Evolutionary conservation across 805 yeast genomes (phyloP), one percentile per base, ranked within the genome.

Genomic region (Kuraishia cidri): DNA sequence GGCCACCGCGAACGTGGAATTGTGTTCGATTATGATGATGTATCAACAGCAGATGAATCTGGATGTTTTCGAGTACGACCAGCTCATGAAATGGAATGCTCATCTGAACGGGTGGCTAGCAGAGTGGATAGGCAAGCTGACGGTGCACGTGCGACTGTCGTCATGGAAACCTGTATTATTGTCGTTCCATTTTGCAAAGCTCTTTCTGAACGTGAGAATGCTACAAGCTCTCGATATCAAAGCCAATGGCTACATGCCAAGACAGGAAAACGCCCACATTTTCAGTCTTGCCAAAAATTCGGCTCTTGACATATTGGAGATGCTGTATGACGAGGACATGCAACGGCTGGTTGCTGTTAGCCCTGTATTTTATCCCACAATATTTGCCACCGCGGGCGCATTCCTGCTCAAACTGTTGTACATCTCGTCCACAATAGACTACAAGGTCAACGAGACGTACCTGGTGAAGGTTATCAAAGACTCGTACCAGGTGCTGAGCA

Each of bases 1-100:
- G 24, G 22, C 31, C n/a, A 28, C 31, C 5, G 31, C 31, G 15
- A 28, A 28, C 31, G 31, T 28, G 8, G 31, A 28, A 13, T 22
- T 28, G 14, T 28, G 31, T 17, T 17, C 31, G n/a, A 14, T 28
- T 9, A 28, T 28, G 22, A 28, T 19, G 24, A 18, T 19, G 24
- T 28, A 28, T 21, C 31, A 28, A 13, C 31, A 28, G 24, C 15
- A 28, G 31, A 17, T 28, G 31, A 28, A 28, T 13, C 11, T 6
- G 10, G 8, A 9, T 6, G 31, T 11, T 6, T 9, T 28, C 7
- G 7, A 10, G 5, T 19, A 9, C 7, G 14, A 18, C n/a, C 9
- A 8, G 8, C 24, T 28, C 12, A 19, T 11, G 12, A 8, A 11
- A 9, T 28, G 31, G 31, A 28, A 28, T 28, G 22, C 22, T 5